phyloP scores from a whole-genome alignment of 306 rosid genomes.

The Canavalia gladiata region DNA sequence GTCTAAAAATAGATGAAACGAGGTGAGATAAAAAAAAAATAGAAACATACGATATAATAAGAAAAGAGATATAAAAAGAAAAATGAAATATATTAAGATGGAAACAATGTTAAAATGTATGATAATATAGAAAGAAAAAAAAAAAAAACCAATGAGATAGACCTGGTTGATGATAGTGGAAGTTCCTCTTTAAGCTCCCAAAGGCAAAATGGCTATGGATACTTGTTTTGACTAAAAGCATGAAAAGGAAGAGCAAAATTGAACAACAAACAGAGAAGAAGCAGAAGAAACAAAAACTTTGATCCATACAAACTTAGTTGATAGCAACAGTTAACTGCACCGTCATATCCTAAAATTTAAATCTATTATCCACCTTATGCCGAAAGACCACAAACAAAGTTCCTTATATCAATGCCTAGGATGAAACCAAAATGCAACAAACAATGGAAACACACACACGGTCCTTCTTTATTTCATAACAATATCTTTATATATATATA shows the following conservation, averaged over 20 bases:
- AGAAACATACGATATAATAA: too few relatives aligned
- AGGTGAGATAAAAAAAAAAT: too few relatives aligned
- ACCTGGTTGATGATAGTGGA: conserved; percentile 46
- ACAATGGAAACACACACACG: neutral
- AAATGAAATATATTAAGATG: too few relatives aligned
- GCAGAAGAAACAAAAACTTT: conserved; percentile 57
- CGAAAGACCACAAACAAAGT: conserved; percentile 36
- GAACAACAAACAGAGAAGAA: conserved; percentile 44
- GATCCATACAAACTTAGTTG: conserved; percentile 59
- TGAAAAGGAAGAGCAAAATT: conserved; percentile 45
- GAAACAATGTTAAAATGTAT: too few relatives aligned
- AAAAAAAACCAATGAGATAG: neutral
- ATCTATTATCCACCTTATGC: conserved; percentile 47
- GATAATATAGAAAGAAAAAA: too few relatives aligned
- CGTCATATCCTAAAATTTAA: conserved; percentile 46
- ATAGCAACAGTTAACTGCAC: conserved; percentile 67
- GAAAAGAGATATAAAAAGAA: too few relatives aligned
- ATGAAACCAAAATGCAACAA: conserved; percentile 14
- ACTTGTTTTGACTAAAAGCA: conserved; percentile 51
- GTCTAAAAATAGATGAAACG: too few relatives aligned
- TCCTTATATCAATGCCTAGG: neutral
- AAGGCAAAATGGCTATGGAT: conserved; percentile 21
- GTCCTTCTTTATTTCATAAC: conserved; percentile 26
- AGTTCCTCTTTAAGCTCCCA: conserved; percentile 39
- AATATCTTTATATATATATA: conserved; percentile 19